Evolutionary conservation across 164 flowering plant species (phyloP).

Genomic region (Magnolia sinica): DNA sequence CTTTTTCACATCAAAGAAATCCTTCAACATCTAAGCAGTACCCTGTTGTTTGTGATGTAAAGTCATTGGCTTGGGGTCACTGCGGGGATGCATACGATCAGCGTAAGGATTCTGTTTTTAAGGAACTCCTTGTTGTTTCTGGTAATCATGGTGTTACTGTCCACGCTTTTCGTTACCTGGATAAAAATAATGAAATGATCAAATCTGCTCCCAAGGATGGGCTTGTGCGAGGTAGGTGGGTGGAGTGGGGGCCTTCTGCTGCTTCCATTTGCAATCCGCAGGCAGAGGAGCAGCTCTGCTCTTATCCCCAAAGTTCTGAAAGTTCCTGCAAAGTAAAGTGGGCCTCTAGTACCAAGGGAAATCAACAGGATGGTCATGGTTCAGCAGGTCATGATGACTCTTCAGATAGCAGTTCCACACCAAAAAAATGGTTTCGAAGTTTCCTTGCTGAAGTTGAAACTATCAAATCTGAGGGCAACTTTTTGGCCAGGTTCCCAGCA

Average conservation of each 20-base stretch:
- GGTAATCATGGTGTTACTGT: constrained; percentile 67
- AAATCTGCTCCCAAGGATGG: constrained; percentile 23
- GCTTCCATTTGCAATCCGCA: constrained; percentile 14
- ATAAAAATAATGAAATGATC: constrained; percentile 18
- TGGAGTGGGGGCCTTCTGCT: constrained; percentile 79
- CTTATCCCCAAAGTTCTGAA: constrained; percentile 16
- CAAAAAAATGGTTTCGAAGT: constrained; percentile 72
- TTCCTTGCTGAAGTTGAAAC: constrained; percentile 56
- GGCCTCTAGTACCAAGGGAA: constrained; percentile 19
- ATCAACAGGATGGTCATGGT: constrained; percentile 5
- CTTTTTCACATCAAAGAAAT: constrained; percentile 20
- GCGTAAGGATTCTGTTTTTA: constrained; percentile 44
- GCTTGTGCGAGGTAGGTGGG: constrained; percentile 59
- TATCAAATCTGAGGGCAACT: constrained; percentile 42
- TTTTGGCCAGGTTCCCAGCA: constrained; percentile 59
- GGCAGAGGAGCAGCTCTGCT: constrained; percentile 18
- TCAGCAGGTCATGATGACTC: constrained; percentile 19
- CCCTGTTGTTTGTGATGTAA: constrained; percentile 60
- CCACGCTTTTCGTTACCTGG: constrained; percentile 63
- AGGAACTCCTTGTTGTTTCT: constrained; percentile 78
- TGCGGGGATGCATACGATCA: constrained; percentile 61
- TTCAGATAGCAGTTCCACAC: constrained; percentile 17
- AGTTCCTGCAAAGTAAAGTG: constrained; percentile 12
- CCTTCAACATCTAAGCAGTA: constrained; percentile 25
- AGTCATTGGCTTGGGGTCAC: constrained; percentile 85